A percentile compares a stretch with the other conserved stretches of the same genome.
Conservation (phyloP, 2,329 filamentous ascomycete genomes). For the Blastomyces parvus region DNA sequence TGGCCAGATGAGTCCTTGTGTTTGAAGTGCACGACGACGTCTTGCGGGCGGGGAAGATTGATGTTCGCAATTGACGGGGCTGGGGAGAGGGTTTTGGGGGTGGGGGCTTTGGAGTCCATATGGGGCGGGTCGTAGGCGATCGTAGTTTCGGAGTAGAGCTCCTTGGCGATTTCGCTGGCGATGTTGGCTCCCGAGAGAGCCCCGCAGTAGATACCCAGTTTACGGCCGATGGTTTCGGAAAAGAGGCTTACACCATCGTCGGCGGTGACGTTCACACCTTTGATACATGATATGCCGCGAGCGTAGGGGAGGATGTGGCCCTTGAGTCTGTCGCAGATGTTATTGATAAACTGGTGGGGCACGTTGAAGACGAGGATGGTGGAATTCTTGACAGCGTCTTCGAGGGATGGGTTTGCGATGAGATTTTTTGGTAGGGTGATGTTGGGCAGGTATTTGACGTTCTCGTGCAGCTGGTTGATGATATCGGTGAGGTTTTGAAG, state of each 20-base stretch:
- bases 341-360: slow-evolving; percentile 79
- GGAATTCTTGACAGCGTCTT: slow-evolving; percentile 69
- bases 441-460: slow-evolving; percentile 93
- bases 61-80: slow-evolving; percentile 38
- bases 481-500: slow-evolving; percentile 80
- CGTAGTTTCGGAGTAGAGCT: slow-evolving; percentile 96
- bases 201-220: slow-evolving; percentile 90
- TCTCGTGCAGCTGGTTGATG: slow-evolving; percentile 91
- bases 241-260: slow-evolving; percentile 81
- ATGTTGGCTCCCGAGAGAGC: slow-evolving; percentile 95
- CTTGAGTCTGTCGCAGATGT: slow-evolving; percentile 71
- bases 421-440: slow-evolving; percentile 70
- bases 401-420: slow-evolving; percentile 36
- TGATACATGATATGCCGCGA: slow-evolving; percentile 93
- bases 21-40: slow-evolving; percentile 42
- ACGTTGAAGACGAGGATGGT: slow-evolving; percentile 94
- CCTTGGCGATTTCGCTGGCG: slow-evolving; percentile 82
- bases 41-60: slow-evolving; percentile 12
- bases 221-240: slow-evolving; percentile 86
- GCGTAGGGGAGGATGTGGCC: slow-evolving; percentile 88
- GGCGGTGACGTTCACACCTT: slow-evolving; percentile 86
- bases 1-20: slow-evolving; percentile 62
- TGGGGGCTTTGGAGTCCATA: slow-evolving; percentile 71
- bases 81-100: slow-evolving; percentile 47
- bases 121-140: slow-evolving; percentile 89